phyloP scores from a whole-genome alignment of 108 stramenopile species.

The Chaetoceros tenuissimus region DNA sequence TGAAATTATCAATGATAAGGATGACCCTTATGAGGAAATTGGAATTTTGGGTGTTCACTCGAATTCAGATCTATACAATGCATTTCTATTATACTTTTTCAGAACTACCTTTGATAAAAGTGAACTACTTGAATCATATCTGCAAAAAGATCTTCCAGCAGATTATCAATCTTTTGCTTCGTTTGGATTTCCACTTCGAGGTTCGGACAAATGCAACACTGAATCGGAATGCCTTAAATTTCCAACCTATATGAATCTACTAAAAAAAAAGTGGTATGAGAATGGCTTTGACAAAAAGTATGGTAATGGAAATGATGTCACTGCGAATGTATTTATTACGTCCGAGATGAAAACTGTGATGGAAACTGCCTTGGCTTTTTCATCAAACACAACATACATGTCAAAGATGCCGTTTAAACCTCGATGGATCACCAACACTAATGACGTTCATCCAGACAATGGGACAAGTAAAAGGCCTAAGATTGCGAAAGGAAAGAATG shows the following conservation, averaged over 20 bases:
- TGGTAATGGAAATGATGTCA: neutral
- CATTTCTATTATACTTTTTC: neutral
- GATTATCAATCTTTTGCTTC: neutral
- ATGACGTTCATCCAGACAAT: neutral
- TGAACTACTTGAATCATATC: neutral
- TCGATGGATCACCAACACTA: neutral
- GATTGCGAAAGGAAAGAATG: neutral
- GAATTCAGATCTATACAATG: neutral
- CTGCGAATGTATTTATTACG: neutral
- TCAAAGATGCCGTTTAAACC: neutral
- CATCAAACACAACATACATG: neutral
- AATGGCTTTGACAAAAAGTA: neutral
- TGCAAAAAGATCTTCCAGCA: neutral
- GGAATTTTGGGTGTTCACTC: neutral
- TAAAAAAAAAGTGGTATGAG: neutral
- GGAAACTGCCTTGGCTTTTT: neutral
- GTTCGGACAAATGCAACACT: neutral
- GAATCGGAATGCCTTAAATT: neutral
- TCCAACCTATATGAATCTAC: neutral
- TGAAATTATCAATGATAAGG: neutral
- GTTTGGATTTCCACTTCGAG: neutral
- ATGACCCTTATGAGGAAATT: neutral
- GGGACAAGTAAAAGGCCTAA: neutral
- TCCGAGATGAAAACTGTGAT: neutral
- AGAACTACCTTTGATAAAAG: neutral